Conservation (phyloP, 176 grass and related monocot genomes). For the Bonia amplexicaulis region DNA sequence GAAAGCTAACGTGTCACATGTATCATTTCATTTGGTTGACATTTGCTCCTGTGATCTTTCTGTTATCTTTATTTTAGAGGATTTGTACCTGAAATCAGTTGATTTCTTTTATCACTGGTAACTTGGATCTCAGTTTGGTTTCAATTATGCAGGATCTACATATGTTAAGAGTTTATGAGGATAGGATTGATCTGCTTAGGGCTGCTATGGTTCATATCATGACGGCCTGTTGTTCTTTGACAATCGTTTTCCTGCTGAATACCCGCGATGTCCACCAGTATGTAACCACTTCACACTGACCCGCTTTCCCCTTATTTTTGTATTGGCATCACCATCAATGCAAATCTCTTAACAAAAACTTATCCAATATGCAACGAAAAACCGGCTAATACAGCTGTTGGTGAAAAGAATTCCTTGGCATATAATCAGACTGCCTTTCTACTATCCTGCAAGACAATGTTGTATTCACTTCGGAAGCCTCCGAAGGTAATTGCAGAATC, state of each 20-base stretch:
- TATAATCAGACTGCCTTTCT: constrained; percentile 63
- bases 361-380: neutral
- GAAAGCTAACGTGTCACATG: neutral
- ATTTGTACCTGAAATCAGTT: neutral
- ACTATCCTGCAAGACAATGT: constrained; percentile 64
- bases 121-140: constrained; percentile 15
- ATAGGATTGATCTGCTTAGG: constrained; percentile 68
- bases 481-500: constrained; percentile 47
- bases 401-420: constrained; percentile 56
- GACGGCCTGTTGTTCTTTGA: constrained; percentile 76
- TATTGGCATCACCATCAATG: neutral
- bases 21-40: neutral
- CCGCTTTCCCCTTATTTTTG: constrained; percentile 6
- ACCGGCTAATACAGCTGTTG: constrained; percentile 35
- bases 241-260: constrained; percentile 53
- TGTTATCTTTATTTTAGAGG: neutral
- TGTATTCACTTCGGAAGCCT: constrained; percentile 50
- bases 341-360: neutral
- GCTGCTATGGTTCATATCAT: constrained; percentile 67
- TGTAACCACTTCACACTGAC: neutral
- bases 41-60: neutral
- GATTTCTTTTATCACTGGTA: neutral
- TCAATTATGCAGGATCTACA: constrained; percentile 43
- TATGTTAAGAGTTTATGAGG: constrained; percentile 67
- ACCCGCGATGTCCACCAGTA: constrained; percentile 57